Base-by-base conservation (phyloP, 495 filamentous ascomycete genomes). In the Cetradonia linearis region DNA sequence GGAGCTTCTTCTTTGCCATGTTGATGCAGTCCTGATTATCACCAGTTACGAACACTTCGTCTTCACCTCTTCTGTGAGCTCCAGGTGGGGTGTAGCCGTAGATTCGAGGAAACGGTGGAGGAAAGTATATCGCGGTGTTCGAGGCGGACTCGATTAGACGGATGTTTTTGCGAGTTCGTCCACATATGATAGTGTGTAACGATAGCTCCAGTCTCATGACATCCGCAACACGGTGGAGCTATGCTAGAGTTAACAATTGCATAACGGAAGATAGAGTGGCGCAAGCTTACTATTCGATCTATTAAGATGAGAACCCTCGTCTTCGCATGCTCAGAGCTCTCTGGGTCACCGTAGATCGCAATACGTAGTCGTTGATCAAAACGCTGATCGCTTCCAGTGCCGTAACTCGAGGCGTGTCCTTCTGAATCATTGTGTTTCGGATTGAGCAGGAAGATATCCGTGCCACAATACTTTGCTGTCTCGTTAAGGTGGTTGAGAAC, bases 311-410 rank as follows among this genome's bases (percentile, higher is more conserved):
- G 79, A 34, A 96, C 83, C 62, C 92, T 79, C 1, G 91, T 96
- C 80, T 97, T 97, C 61, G 94, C 94, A 74, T 96, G 90, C 73
- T 98, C 93, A 10, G 88, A 85, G 69, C 88, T 95, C 73, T 97
- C 86, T 77, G 90, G 83, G 71, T 97, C 93, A 37, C 94, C 94
- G 66, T 92, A 97, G 63, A 98, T 94, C 58, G 86, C 87, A 58
- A 96, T 86, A 60, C 91, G 84, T 72, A 95, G 86, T 58, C 93
- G 82, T 65, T 90, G 84, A 67, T 95, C 89, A 61, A 85, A 70
- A 57, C 77, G 77, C 65, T 78, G 83, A 58, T 86, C 83, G n/a
- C 81, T 72, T 8, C 77, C 77, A 67, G 86, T 86, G 54, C 84
- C 83, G 56, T 86, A 86, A 60, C 82, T 84, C 53, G 77, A 81